Evolutionary conservation across 2,329 filamentous ascomycete genomes (phyloP).

Genomic region (Blumeria hordei): DNA sequence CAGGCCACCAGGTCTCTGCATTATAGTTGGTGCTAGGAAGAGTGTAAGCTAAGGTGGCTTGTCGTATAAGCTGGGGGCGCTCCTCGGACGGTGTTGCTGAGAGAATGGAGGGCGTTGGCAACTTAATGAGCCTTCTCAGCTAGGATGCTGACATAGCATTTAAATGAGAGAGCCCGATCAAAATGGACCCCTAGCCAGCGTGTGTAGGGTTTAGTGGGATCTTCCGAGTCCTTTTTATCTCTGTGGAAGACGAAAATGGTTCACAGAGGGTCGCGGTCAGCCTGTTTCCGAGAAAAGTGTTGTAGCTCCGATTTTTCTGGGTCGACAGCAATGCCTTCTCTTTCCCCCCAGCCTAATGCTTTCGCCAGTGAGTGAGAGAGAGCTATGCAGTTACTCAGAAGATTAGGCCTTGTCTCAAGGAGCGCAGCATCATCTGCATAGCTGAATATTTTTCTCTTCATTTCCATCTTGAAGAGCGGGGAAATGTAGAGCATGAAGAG

Average conservation of each 20-base stretch:
- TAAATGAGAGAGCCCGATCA: background rate
- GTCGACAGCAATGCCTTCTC: background rate
- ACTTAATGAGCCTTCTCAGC: background rate
- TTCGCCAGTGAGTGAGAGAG: background rate
- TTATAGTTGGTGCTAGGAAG: too few relatives aligned
- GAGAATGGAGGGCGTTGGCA: background rate
- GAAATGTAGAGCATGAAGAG: background rate
- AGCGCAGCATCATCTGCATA: background rate
- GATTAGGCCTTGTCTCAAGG: background rate
- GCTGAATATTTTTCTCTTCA: background rate
- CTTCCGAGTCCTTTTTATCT: too few relatives aligned
- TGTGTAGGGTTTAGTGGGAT: background rate
- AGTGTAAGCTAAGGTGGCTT: too few relatives aligned
- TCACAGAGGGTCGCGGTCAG: too few relatives aligned
- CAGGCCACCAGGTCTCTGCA: too few relatives aligned
- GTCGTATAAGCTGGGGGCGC: too few relatives aligned
- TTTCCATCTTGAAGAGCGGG: background rate
- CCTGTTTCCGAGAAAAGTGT: background rate
- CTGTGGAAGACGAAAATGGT: too few relatives aligned
- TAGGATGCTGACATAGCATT: background rate
- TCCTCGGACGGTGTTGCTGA: background rate
- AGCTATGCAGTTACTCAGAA: background rate
- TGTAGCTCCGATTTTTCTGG: background rate
- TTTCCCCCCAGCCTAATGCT: background rate
- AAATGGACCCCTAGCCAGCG: background rate